Base-by-base conservation (phyloP, 441 rosid genomes). In the Adansonia grandidieri region DNA sequence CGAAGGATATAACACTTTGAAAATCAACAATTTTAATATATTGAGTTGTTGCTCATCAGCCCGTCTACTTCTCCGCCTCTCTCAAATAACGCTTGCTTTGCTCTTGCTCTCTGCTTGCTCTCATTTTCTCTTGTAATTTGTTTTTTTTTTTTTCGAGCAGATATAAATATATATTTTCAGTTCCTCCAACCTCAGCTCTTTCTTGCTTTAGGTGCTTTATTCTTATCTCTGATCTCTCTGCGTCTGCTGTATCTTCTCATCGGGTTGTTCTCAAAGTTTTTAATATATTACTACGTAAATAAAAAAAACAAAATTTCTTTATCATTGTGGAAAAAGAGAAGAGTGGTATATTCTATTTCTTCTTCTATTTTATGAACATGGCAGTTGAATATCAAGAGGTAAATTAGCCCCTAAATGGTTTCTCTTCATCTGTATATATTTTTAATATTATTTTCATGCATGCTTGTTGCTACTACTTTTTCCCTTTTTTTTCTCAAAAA, bases 311-410 rank as follows among this genome's bases (percentile, higher is more conserved):
- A 40, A 50, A 50, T 50, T 14, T 50, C 4, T 5, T 9, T 10
- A 11, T 17, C 15, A 66, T 44, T 66, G 15, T 66, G 71, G 15
- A 6, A 3, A 40, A n/a, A 48, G 10, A 15, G 9, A n/a, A 8
- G 14, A 65, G 8, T 9, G 47, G 47, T 66, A 14, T 11, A 19
- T 7, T 37, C 72, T 17, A 6, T 40, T 6, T 53, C 17, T 10
- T 60, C 22, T 13, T 37, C n/a, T 32, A 19, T 69, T 56, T 61
- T 56, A n/a, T 24, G 75, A 44, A 7, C 19, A 85, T 70, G 79
- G 82, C 48, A 17, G 24, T 58, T 57, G 79, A 82, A 75, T 89
- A 85, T 68, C 86, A 71, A 17, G 93, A 89, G 91, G 93, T 89
- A 50, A 50, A 50, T 50, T n/a, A 0, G 40, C 4, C 20, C 4